Evolutionary conservation across 148 eudicot genomes (phyloP).

Genomic region (Beta vulgaris): DNA sequence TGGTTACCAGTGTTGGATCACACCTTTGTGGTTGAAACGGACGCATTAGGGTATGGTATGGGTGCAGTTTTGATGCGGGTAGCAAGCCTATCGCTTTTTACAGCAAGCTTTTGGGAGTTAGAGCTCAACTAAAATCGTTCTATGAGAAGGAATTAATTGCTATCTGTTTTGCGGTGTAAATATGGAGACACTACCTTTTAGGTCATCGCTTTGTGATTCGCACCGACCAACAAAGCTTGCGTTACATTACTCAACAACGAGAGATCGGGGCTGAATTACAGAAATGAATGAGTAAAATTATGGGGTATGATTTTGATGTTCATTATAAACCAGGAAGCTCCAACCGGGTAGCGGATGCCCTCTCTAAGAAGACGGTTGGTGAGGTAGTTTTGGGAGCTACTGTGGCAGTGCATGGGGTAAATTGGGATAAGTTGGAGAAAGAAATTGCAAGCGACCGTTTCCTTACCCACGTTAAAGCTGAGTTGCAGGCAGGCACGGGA

Average conservation of each 20-base stretch:
- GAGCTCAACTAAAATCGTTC: not conserved
- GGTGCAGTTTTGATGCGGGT: not conserved
- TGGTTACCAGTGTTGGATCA: too few species aligned
- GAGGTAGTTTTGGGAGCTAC: not conserved
- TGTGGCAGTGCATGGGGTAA: not conserved
- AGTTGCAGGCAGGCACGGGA: too few species aligned
- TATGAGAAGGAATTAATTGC: too few species aligned
- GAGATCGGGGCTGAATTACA: not conserved
- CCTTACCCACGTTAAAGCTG: too few species aligned
- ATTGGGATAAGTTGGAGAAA: not conserved
- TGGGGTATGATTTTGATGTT: not conserved
- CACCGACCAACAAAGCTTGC: not conserved
- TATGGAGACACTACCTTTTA: not conserved
- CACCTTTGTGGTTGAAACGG: too few species aligned
- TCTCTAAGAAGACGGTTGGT: not conserved
- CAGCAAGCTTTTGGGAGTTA: not conserved
- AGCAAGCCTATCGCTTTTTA: not conserved
- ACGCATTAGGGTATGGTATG: not conserved
- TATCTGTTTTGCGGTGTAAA: not conserved
- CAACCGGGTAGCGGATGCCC: not conserved
- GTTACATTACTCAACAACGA: not conserved
- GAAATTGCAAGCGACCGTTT: too few species aligned
- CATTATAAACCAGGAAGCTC: not conserved
- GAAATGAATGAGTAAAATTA: not conserved
- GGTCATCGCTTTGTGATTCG: not conserved